Evolutionary conservation across 306 rosid species (phyloP), one percentile per base, ranked within the genome.

Genomic region (Abrus pulchellus): DNA sequence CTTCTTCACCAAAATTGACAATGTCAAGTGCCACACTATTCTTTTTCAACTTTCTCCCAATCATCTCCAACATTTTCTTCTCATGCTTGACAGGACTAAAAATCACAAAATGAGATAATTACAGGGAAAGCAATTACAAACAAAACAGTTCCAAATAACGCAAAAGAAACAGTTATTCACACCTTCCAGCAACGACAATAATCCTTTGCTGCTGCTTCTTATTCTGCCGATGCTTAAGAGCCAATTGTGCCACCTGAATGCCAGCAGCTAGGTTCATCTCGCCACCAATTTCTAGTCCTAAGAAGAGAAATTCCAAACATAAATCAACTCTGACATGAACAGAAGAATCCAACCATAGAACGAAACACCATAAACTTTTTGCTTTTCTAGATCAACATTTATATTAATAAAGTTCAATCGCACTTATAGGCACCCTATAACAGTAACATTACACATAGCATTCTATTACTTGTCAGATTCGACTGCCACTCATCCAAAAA

Each of bases 191-290:
- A 75, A 94, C 90, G 77, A 94, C 91, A 41, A 94, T 90, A 80
- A 94, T 94, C 77, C 98, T 87, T 79, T 94, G 98, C 59, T 94
- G 98, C 90, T 94, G 98, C 68, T 94, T 92, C 88, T 94, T 94
- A 85, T 94, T 94, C 83, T 94, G 98, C 54, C 98, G 86, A 87
- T 94, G 97, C 85, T 94, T 94, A 68, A 94, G 97, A 72, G 98
- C 98, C 90, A 94, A 85, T 81, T 94, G 98, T 59, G 98, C 98
- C 85, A 94, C 97, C 88, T 92, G 98, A 84, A 94, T 92, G 41
- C 92, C 94, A 78, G 97, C 91, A 49, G 98, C 97, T 84, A 94
- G 87, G 85, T 91, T 90, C 94, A 90, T 90, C 85, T 90, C 97
- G 74, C 98, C 97, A 9, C 98, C 98, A 44, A 91, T 87, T 85